phyloP scores from a whole-genome alignment of 139 green algal species.

The Chlamydomonas sphaeroides region DNA sequence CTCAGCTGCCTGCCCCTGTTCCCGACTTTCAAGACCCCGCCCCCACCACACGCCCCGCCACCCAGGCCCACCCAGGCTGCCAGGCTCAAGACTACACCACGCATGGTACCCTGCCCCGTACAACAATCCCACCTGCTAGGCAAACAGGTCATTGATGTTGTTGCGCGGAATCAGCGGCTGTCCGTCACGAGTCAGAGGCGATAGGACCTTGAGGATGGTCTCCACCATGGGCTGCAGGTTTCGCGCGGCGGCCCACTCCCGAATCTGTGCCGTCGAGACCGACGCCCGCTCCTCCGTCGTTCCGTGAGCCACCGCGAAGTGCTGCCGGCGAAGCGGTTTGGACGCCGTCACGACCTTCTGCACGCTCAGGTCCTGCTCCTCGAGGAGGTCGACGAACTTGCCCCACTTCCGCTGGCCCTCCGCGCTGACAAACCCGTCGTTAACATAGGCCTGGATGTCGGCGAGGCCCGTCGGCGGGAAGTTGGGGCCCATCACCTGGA shows the following conservation, averaged over 20 bases:
- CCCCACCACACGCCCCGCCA: too few species aligned
- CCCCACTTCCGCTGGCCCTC: not conserved
- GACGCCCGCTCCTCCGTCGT: slow-evolving; percentile 2
- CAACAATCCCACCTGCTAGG: slow-evolving; percentile 3
- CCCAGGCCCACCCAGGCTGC: not conserved
- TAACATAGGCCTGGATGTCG: not conserved
- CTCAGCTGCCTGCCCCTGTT: too few species aligned
- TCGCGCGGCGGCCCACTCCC: not conserved
- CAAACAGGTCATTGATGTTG: slow-evolving; percentile 8
- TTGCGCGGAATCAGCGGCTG: not conserved
- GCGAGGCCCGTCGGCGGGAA: not conserved
- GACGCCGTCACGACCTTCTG: not conserved
- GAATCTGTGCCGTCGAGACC: not conserved
- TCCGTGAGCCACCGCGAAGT: not conserved
- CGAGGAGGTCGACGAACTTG: not conserved
- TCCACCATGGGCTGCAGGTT: not conserved
- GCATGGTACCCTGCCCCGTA: not conserved
- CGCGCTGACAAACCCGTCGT: not conserved
- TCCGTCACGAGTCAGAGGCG: slow-evolving; percentile 3
- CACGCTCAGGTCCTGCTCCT: not conserved
- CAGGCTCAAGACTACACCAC: slow-evolving; percentile 7
- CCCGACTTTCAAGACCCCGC: too few species aligned
- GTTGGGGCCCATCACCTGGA: not conserved
- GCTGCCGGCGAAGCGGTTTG: not conserved
- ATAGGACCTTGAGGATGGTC: not conserved